A percentile compares a stretch with the other conserved stretches of the same genome.
Conservation (phyloP, 2,329 filamentous ascomycete genomes). For the Coniochaeta hoffmannii region DNA sequence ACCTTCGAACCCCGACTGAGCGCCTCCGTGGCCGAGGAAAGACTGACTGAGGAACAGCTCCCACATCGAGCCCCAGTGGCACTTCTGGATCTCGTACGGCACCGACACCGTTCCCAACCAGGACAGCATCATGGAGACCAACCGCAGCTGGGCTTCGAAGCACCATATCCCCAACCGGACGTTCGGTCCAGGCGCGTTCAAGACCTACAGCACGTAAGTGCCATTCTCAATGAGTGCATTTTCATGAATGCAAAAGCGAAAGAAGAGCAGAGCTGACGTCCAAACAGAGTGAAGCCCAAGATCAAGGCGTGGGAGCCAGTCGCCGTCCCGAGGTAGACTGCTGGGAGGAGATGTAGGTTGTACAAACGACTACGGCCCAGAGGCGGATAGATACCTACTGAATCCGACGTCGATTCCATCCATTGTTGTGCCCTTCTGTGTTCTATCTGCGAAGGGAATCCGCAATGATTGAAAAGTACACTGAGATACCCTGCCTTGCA, state of each 20-base stretch:
- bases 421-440: neutral
- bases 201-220: slow-evolving; percentile 90
- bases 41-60: slow-evolving; percentile 34
- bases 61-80: slow-evolving; percentile 94
- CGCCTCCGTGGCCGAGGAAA: neutral
- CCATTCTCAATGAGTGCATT: neutral
- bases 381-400: neutral
- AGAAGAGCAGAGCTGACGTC: neutral
- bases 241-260: neutral
- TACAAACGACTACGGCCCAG: slow-evolving; percentile 8
- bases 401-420: neutral
- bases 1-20: slow-evolving; percentile 9
- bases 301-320: slow-evolving; percentile 25
- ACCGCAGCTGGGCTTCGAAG: slow-evolving; percentile 66
- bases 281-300: slow-evolving; percentile 26
- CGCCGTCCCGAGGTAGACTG: slow-evolving; percentile 19
- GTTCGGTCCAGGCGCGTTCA: slow-evolving; percentile 70
- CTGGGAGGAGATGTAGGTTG: slow-evolving; percentile 3
- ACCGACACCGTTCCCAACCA: slow-evolving; percentile 78
- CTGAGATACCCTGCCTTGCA: no score
- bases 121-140: slow-evolving; percentile 58
- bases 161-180: slow-evolving; percentile 70
- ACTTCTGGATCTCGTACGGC: slow-evolving; percentile 93
- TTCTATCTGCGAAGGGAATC: no score
- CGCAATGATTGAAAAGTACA: no score